Conservation (phyloP, 148 eudicot genomes). For the Rhododendron molle region DNA sequence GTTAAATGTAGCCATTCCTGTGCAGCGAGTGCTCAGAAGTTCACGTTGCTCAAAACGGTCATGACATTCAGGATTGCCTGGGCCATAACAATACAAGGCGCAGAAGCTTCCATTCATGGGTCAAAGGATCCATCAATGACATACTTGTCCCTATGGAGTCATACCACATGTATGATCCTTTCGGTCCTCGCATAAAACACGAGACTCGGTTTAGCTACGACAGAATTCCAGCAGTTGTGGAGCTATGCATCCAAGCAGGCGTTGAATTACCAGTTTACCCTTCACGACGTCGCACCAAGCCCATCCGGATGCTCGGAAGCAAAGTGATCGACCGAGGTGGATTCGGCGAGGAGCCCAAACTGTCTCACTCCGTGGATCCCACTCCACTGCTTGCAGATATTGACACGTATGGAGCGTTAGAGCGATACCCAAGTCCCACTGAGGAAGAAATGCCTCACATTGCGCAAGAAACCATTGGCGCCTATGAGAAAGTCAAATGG, state of each 20-base stretch:
- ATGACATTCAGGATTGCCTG: slow-evolving; percentile 64
- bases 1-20: slow-evolving; percentile 3
- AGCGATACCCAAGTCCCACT: slow-evolving; percentile 50
- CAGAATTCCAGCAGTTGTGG: slow-evolving; percentile 90
- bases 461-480: slow-evolving; percentile 62
- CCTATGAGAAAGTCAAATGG: slow-evolving; percentile 58
- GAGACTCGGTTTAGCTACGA: slow-evolving; percentile 82
- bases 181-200: slow-evolving; percentile 76
- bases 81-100: slow-evolving; percentile 64
- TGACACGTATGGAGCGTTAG: slow-evolving; percentile 65
- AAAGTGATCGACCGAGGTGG: slow-evolving; percentile 79
- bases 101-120: slow-evolving; percentile 72
- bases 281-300: slow-evolving; percentile 74
- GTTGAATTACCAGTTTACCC: slow-evolving; percentile 79
- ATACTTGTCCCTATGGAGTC: slow-evolving; percentile 80
- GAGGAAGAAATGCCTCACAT: slow-evolving; percentile 43
- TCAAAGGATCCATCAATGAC: slow-evolving; percentile 82
- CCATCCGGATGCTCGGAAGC: slow-evolving; percentile 73
- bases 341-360: slow-evolving; percentile 41
- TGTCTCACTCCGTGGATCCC: slow-evolving; percentile 16
- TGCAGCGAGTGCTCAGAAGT: slow-evolving; percentile 83
- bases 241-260: slow-evolving; percentile 98
- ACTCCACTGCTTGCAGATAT: slow-evolving; percentile 44
- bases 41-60: slow-evolving; percentile 63
- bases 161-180: slow-evolving; percentile 90